Percentiles rank a stretch among this genome's conserved stretches.
phyloP scores from a whole-genome alignment of 331 rosid genomes.

The Dryas integrifolia region DNA sequence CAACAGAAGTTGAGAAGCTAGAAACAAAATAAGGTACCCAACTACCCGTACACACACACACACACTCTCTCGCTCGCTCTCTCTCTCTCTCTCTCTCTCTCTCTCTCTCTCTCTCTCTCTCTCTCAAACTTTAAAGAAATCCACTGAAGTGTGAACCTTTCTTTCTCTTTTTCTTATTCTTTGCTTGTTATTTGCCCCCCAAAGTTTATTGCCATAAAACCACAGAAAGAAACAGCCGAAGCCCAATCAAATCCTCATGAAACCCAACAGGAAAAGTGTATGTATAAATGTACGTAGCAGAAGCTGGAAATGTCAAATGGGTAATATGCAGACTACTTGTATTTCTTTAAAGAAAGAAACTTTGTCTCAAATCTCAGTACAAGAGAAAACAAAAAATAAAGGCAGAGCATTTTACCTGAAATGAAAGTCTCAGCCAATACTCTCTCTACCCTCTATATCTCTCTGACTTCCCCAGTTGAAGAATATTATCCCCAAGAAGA shows the following conservation, averaged over 20 bases:
- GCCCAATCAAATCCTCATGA: background rate
- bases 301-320: background rate
- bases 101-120: background rate
- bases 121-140: background rate
- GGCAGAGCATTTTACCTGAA: conserved; percentile 8
- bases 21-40: conserved; percentile 2
- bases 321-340: background rate
- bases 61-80: no score
- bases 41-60: no score
- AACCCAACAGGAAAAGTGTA: conserved; percentile 4
- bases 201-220: background rate
- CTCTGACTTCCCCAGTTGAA: conserved; percentile 4
- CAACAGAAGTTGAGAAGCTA: conserved; percentile 8
- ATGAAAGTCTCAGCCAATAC: background rate
- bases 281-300: background rate
- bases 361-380: no score
- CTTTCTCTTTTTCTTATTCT: background rate
- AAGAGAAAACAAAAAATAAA: background rate
- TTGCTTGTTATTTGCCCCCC: conserved; percentile 11
- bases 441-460: background rate
- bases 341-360: conserved; percentile 1
- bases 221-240: background rate
- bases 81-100: no score
- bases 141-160: conserved; percentile 6
- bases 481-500: background rate